These are phyloP conservation scores for Candida fluviatilis DNA, from an alignment of 805 yeast species.

Conservation along the genomic window DNA sequence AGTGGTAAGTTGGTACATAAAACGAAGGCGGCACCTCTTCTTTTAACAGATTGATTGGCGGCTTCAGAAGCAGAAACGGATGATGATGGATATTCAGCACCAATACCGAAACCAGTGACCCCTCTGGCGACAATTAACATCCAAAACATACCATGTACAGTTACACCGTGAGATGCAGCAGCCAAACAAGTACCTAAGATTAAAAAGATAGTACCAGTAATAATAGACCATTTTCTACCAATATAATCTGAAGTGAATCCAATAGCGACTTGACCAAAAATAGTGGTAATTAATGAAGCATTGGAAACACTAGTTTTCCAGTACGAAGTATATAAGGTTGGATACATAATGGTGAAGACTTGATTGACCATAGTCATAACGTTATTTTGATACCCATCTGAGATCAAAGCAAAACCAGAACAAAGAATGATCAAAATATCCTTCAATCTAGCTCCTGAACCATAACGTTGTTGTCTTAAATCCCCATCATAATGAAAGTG, in stretches of 20 bases:
- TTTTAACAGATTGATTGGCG: slow-evolving; percentile 60
- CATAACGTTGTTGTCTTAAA: slow-evolving; percentile 25
- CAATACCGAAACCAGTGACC: slow-evolving; percentile 73
- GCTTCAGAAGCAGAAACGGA: slow-evolving; percentile 70
- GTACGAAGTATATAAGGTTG: slow-evolving; percentile 37
- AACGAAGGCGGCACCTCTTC: slow-evolving; percentile 63
- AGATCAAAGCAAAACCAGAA: slow-evolving; percentile 71
- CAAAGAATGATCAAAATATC: slow-evolving; percentile 49
- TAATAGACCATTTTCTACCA: slow-evolving; percentile 70
- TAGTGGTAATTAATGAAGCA: slow-evolving; percentile 64
- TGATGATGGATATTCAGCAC: slow-evolving; percentile 72
- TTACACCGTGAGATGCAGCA: slow-evolving; percentile 63
- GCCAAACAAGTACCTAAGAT: slow-evolving; percentile 63
- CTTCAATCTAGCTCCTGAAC: slow-evolving; percentile 18
- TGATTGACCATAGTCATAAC: slow-evolving; percentile 67
- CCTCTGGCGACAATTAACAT: slow-evolving; percentile 73
- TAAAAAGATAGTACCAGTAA: slow-evolving; percentile 56
- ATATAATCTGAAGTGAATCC: slow-evolving; percentile 63
- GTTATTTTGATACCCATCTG: slow-evolving; percentile 76
- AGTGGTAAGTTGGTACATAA: slow-evolving; percentile 71
- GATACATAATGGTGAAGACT: slow-evolving; percentile 47
- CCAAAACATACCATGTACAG: slow-evolving; percentile 67
- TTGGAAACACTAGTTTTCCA: slow-evolving; percentile 66
- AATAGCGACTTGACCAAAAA: slow-evolving; percentile 63
- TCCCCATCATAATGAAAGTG: slow-evolving; percentile 30